Percentiles rank a stretch among this genome's conserved stretches.
These are phyloP conservation scores for Aspergillus sclerotiicarbonarius DNA, from an alignment of 495 filamentous ascomycete species.

Conservation along the genomic window DNA sequence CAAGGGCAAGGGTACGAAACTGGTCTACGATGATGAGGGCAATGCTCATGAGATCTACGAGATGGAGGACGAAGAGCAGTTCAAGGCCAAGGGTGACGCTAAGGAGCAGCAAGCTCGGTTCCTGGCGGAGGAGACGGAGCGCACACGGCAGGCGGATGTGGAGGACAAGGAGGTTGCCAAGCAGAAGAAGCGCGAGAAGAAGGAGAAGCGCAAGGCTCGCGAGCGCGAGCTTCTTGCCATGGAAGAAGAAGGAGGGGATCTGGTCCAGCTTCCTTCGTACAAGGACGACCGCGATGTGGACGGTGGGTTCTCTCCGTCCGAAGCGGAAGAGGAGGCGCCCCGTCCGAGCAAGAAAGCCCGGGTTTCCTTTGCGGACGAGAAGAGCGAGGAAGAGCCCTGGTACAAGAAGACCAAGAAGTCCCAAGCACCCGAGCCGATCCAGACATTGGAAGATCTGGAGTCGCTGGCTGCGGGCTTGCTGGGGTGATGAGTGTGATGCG, in stretches of 20 bases:
- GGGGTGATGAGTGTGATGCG: slow-evolving; percentile 36
- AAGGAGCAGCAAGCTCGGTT: slow-evolving; percentile 74
- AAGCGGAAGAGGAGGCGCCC: slow-evolving; percentile 25
- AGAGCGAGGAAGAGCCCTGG: slow-evolving; percentile 40
- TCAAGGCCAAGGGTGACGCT: slow-evolving; percentile 69
- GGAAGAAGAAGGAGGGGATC: slow-evolving; percentile 43
- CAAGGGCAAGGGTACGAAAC: slow-evolving; percentile 77
- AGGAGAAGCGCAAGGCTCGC: slow-evolving; percentile 76
- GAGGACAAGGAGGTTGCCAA: slow-evolving; percentile 77
- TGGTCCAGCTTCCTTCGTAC: slow-evolving; percentile 44
- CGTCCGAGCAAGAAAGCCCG: slow-evolving; percentile 48
- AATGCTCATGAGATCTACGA: slow-evolving; percentile 80
- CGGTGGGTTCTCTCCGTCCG: slow-evolving; percentile 43
- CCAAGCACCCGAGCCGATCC: slow-evolving; percentile 59
- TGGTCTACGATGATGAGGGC: slow-evolving; percentile 92
- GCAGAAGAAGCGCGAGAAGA: slow-evolving; percentile 80
- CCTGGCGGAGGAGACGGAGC: slow-evolving; percentile 66
- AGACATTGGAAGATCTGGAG: slow-evolving; percentile 88
- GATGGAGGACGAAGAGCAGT: slow-evolving; percentile 77
- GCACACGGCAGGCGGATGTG: slow-evolving; percentile 74
- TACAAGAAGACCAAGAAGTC: slow-evolving; percentile 45
- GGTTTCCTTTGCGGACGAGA: slow-evolving; percentile 32
- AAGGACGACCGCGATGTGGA: slow-evolving; percentile 35
- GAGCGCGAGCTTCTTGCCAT: slow-evolving; percentile 51
- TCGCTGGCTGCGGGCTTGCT: slow-evolving; percentile 80